Base-by-base conservation (phyloP, 257 asterid genomes). In the Fraxinus americana region DNA sequence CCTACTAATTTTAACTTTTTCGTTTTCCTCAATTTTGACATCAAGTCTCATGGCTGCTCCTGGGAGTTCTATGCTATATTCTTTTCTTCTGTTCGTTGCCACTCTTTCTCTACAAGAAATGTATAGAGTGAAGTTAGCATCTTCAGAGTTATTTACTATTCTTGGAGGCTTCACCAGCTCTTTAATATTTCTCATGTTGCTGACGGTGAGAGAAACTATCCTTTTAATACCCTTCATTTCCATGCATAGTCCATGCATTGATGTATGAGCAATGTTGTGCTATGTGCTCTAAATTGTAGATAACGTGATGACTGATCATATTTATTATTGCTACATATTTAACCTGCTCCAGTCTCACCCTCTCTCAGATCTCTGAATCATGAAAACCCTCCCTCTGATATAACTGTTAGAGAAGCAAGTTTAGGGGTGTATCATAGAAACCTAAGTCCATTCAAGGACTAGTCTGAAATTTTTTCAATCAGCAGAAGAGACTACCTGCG, bases 91-190 rank as follows among this genome's bases (percentile, higher is more conserved):
- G 57, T 92, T 92, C 50, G 78, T 89, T 80, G 94, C 78, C 72
- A 87, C 89, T 59, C 96, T 94, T 27, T 94, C 97, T 82, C 83
- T 92, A 74, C 99, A 94, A 90, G 93, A 88, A 84, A 75, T 94
- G 90, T 92, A 80, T 78, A 89, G 95, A 86, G 89, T 79, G 19
- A 91, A 88, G 79, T 82, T 94, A 85, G 98, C 96, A 67, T 94
- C 99, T 67, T 88, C 99, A 25, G 97, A 94, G 88, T 84, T 94
- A 80, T 90, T 88, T 79, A 94, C 99, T 7, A 92, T 94, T 86
- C 90, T 92, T 73, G 99, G 99, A 81, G 99, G 99, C 27, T 91
- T 94, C 81, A 89, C 90, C 67, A 94, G 98, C 80, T 91, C 99
- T 35, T 82, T 94, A 83, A 75, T 94, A 75, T 94, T 94, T 86